A percentile compares a stretch with the other conserved stretches of the same genome.
Evolutionary conservation across 345 rosid genomes (phyloP).

Genomic region (Barbarea vulgaris): DNA sequence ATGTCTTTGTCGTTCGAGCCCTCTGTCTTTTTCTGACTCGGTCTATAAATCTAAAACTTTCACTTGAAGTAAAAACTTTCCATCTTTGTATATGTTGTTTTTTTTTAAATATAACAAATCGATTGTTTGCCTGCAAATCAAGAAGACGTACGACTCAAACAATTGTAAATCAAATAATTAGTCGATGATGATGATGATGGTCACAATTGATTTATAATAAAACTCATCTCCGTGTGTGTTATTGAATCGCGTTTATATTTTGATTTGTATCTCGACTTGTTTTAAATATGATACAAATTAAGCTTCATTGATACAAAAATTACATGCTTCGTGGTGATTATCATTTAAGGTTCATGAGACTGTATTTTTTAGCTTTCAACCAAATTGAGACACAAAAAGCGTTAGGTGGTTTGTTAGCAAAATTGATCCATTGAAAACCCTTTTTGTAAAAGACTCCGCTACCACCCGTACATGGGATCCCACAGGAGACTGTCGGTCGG

Average conservation of each 20-base stretch:
- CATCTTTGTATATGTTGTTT: constrained; percentile 27
- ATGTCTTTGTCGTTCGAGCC: constrained; percentile 20
- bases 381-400: not conserved
- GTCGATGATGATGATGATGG: not conserved
- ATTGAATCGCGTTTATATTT: not conserved
- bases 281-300: not conserved
- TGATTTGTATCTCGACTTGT: not conserved
- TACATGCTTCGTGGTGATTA: not conserved
- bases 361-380: not conserved
- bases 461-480: not conserved
- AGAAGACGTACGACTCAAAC: constrained; percentile 24
- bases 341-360: not conserved
- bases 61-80: constrained; percentile 34
- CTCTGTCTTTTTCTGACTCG: constrained; percentile 38
- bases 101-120: not conserved
- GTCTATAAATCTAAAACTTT: constrained; percentile 31
- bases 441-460: not conserved
- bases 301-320: constrained; percentile 6
- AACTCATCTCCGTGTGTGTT: not conserved
- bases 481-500: not conserved
- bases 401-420: not conserved
- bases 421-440: not conserved
- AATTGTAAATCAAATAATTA: constrained; percentile 20
- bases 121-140: not conserved
- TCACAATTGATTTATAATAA: not conserved